Evolutionary conservation across 73 alveolate species (phyloP), one percentile per base, ranked within the genome.

Genomic region (Stentor roeselii): DNA sequence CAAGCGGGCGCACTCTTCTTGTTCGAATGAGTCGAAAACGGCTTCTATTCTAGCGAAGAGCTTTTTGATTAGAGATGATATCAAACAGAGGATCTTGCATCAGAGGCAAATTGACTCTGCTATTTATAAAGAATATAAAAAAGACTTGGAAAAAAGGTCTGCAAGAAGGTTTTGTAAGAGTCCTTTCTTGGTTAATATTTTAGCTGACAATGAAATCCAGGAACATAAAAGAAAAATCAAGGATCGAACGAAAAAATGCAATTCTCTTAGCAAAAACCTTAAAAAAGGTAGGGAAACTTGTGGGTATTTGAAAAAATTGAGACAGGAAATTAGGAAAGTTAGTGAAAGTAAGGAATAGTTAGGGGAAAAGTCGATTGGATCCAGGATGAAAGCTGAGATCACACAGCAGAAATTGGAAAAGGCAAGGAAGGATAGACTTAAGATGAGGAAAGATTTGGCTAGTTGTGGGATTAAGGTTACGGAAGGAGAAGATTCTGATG

Each of bases 331-430:
- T 50, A 50, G 21, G 21, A 50, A 50, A 50, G 21, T 50, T 11
- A 50, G 21, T 50, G 67, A 50, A 50, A 21, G 67, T 50, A 3
- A 75, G 3, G 36, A 78, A 21, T 85, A 85, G 59, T 41, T 85
- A 67, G 67, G 21, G 21, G 67, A 50, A 50, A 50, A 50, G 21
- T 21, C 6, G 6, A 50, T 50, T 11, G 21, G 21, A 6, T 50
- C 67, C 21, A 6, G 21, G 67, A 50, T 50, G 6, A 11, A 11
- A 50, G 67, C 67, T 50, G 30, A 50, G 21, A 50, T 11, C 6
- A 50, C 30, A 6, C 6, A 6, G 6, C 30, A 50, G 6, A 50
- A 50, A 50, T 21, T 50, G 21, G 21, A 21, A 50, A 50, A 21
- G 67, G 67, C 67, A 11, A 6, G 67, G 6, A 50, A 50, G 21